phyloP scores from a whole-genome alignment of 371 early-diverging fungal species.

The Chytridiales sp. region DNA sequence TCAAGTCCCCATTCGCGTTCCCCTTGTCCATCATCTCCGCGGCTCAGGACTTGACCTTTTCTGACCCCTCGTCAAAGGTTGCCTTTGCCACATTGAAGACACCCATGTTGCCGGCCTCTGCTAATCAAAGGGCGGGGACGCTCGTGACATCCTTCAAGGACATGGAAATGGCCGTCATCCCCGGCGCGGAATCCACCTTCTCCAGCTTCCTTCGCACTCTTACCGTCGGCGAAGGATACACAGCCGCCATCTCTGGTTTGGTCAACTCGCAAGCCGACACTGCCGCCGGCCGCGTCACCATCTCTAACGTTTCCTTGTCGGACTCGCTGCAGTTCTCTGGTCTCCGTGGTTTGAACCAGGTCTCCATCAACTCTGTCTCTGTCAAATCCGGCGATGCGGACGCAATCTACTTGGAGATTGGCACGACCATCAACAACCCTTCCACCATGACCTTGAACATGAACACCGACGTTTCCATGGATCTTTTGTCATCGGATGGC shows the following conservation, averaged over 20 bases:
- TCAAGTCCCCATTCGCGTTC: constrained; percentile 21
- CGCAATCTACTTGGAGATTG: constrained; percentile 14
- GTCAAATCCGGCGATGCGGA: constrained; percentile 7
- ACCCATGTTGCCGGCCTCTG: constrained; percentile 4
- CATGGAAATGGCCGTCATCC: constrained; percentile 10
- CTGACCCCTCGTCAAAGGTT: constrained; percentile 10
- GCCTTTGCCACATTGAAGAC: constrained; percentile 14
- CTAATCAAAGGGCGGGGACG: not conserved
- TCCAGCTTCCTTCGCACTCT: constrained; percentile 11
- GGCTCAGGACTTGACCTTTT: constrained; percentile 7
- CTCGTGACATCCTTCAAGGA: constrained; percentile 12
- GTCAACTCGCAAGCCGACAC: constrained; percentile 10
- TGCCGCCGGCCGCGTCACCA: constrained; percentile 37
- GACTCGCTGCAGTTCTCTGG: constrained; percentile 30
- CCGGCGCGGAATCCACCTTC: constrained; percentile 18
- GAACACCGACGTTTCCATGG: constrained; percentile 16
- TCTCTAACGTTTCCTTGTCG: constrained; percentile 45
- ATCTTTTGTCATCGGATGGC: not conserved
- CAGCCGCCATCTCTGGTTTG: constrained; percentile 10
- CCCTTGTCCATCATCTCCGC: constrained; percentile 7
- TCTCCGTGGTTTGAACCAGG: constrained; percentile 5
- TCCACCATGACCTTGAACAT: constrained; percentile 11
- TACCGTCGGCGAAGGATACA: constrained; percentile 2
- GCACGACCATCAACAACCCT: constrained; percentile 17
- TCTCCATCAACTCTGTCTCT: not conserved